Conservation (phyloP, 1,284 basidiomycete genomes). For the Melanopsichium pennsylvanicum region DNA sequence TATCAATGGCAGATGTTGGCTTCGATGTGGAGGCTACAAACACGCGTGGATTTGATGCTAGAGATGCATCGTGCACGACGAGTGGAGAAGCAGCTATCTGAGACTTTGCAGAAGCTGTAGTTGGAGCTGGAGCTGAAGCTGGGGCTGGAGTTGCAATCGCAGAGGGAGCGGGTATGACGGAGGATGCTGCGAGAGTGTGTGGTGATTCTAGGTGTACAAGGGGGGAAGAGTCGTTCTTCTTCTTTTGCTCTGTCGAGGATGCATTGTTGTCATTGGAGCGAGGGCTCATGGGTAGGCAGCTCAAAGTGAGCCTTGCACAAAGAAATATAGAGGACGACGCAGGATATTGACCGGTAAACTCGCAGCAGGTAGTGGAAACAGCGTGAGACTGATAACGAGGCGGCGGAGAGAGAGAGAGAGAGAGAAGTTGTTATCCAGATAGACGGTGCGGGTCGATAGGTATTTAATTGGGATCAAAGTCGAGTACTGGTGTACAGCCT, state of each 20-base stretch:
- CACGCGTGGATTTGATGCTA: constrained; percentile 4
- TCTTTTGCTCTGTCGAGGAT: constrained; percentile 28
- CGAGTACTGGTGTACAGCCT: no score
- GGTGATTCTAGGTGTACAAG: not conserved
- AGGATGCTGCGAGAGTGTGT: not conserved
- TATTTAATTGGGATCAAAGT: no score
- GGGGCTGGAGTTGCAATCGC: not conserved
- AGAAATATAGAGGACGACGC: not conserved
- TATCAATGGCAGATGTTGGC: constrained; percentile 29
- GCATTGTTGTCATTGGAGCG: constrained; percentile 30
- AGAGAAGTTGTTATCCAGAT: no score
- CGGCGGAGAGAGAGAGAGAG: no score
- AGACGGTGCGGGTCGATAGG: not conserved
- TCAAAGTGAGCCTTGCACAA: constrained; percentile 1
- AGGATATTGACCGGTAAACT: not conserved
- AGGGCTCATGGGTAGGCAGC: constrained; percentile 25
- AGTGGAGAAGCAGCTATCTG: not conserved
- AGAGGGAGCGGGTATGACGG: no score
- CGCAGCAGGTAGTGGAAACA: not conserved
- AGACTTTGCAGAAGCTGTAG: not conserved
- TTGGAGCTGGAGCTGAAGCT: not conserved
- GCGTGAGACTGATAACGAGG: not conserved
- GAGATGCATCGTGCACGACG: not conserved
- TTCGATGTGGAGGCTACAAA: constrained; percentile 31
- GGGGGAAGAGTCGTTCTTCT: constrained; percentile 11